These are phyloP conservation scores for Rutidosis leptorrhynchoides DNA, from an alignment of 129 eudicot genomes.

Conservation along the genomic window DNA sequence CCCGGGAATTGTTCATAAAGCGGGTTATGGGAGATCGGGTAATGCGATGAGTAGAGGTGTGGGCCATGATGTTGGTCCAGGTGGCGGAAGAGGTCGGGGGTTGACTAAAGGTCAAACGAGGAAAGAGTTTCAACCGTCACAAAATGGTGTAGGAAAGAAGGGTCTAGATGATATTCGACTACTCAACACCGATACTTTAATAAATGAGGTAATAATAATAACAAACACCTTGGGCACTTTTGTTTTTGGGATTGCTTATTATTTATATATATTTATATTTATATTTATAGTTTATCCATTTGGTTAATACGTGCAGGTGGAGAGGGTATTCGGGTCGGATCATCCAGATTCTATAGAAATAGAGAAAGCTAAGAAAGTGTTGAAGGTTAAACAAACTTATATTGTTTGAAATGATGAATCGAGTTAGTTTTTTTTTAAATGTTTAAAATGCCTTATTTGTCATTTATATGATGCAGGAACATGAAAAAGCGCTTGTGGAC, in stretches of 20 bases:
- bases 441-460: conserved; percentile 13
- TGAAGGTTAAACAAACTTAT: conserved; percentile 40
- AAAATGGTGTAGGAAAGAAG: conserved; percentile 86
- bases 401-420: background rate
- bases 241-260: no score
- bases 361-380: conserved; percentile 82
- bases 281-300: conserved; percentile 24
- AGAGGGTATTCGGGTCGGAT: conserved; percentile 64
- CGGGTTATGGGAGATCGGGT: conserved; percentile 58
- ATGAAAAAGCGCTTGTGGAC: conserved; percentile 70
- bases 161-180: conserved; percentile 62
- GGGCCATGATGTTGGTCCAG: conserved; percentile 57
- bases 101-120: conserved; percentile 53
- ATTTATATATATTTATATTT: no score
- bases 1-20: conserved; percentile 59
- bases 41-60: conserved; percentile 54
- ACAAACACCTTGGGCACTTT: conserved; percentile 2
- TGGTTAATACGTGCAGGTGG: conserved; percentile 57
- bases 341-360: conserved; percentile 74
- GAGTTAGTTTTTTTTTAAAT: background rate
- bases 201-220: conserved; percentile 68
- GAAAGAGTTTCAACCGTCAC: conserved; percentile 68
- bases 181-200: conserved; percentile 69
- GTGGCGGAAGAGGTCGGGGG: conserved; percentile 83
- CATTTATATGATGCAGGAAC: conserved; percentile 49